Percentiles rank a stretch among this genome's conserved stretches.
These are phyloP conservation scores for Phytomonas francai DNA, from an alignment of 208 protist genomes.

Conservation along the genomic window DNA sequence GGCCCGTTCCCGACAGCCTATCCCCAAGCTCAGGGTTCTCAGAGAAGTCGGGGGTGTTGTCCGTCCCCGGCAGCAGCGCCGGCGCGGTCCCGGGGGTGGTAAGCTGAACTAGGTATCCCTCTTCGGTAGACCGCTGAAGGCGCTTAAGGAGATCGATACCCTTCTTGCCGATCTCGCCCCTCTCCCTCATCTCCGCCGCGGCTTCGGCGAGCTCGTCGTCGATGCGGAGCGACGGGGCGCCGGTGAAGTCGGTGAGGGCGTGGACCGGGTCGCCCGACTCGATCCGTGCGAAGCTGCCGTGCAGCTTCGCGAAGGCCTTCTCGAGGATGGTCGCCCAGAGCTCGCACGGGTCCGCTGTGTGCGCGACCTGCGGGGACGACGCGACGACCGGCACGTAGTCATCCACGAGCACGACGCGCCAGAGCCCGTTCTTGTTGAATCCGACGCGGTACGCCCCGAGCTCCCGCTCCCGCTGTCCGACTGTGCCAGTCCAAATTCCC, in stretches of 20 bases:
- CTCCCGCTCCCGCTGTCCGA: constrained; percentile 36
- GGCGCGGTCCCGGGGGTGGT: constrained; percentile 74
- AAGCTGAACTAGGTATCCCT: constrained; percentile 58
- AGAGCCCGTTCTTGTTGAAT: constrained; percentile 86
- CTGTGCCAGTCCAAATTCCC: too few species aligned
- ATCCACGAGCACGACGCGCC: constrained; percentile 80
- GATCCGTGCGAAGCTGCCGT: constrained; percentile 76
- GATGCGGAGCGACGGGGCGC: constrained; percentile 64
- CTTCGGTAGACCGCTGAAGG: constrained; percentile 24
- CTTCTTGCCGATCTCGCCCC: constrained; percentile 14
- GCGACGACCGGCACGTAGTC: constrained; percentile 76
- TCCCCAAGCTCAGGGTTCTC: constrained; percentile 44
- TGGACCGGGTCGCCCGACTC: constrained; percentile 82
- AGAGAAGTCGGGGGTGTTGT: constrained; percentile 36
- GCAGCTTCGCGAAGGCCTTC: constrained; percentile 90
- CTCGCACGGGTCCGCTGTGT: constrained; percentile 68
- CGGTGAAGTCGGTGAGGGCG: constrained; percentile 79
- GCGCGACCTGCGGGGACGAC: constrained; percentile 35
- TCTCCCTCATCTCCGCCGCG: constrained; percentile 9
- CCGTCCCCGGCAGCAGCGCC: constrained; percentile 33
- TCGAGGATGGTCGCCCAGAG: constrained; percentile 83
- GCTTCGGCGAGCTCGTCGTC: constrained; percentile 54
- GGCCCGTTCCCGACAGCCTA: constrained; percentile 34
- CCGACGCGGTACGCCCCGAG: constrained; percentile 81
- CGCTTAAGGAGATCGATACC: constrained; percentile 29